Base-by-base conservation (phyloP, 768 basidiomycete genomes). In the Phanerochaete sordida region DNA sequence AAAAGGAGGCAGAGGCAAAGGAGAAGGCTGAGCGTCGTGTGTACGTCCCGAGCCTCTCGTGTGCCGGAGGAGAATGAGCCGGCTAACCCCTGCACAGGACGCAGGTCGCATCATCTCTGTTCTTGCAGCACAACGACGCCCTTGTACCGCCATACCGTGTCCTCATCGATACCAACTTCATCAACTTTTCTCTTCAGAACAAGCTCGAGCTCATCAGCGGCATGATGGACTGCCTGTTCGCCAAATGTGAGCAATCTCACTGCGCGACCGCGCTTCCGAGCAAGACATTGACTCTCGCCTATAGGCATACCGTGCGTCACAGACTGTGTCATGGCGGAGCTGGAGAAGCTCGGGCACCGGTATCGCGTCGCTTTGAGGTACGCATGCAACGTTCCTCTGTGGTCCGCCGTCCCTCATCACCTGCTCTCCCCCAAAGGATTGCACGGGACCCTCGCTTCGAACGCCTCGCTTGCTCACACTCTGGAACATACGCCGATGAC, bases 151-250 rank as follows among this genome's bases (percentile, higher is more conserved):
- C 97, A 2, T 99, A 98, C 71, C 87, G 96, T 21, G 93, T 99
- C 27, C 84, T 99, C 39, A 93, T 99, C 61, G 97, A 99, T 74
- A 99, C 97, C 71, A 99, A 99, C 73, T 98, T 99, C 67, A 99
- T 99, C 81, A 98, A 98, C 72, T 96, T 98, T 72, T 93, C 90
- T 65, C 81, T 99, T 51, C 97, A 99, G 77, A 99, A 98, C 75
- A 97, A 98, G 73, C 77, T 99, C 64, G 97, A 99, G 73, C 82
- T 98, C 57, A 80, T 98, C 23, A 86, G 88, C 68, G 95, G 92
- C n/a, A 98, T 99, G 97, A 98, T 99, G 97, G 97, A 99, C 70
- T 96, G 94, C 69, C 79, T 98, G 16, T 97, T 93, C 74, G 97
- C 97, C 13, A 98, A 99, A 78, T 98, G 96, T 96, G 65, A 58